Conservation (phyloP, 352 stramenopile species). For the Phytophthora boehmeriae region DNA sequence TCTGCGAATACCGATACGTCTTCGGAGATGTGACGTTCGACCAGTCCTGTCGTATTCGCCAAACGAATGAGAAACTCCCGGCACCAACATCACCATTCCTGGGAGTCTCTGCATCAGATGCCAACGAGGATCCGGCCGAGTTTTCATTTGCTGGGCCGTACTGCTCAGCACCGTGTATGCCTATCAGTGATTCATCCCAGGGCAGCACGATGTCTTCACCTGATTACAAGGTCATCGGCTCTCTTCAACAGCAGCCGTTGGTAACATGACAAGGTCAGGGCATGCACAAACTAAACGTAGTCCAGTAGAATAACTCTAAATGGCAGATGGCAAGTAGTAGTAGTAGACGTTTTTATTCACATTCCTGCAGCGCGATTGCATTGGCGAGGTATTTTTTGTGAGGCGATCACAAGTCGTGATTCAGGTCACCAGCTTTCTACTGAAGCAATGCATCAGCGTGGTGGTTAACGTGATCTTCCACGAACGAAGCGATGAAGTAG, state of each 20-base stretch:
- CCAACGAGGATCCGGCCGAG: constrained; percentile 21
- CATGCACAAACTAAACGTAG: constrained; percentile 10
- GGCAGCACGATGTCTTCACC: constrained; percentile 29
- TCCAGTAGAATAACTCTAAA: constrained; percentile 23
- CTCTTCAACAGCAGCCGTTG: constrained; percentile 36
- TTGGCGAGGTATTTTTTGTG: too few relatives aligned
- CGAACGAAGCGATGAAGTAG: constrained; percentile 97
- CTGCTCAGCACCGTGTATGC: constrained; percentile 46
- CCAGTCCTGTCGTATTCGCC: constrained; percentile 74
- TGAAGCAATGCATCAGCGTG: constrained; percentile 90
- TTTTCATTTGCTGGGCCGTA: constrained; percentile 43
- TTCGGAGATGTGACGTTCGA: constrained; percentile 85
- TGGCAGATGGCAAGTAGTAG: constrained; percentile 14
- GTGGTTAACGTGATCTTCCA: constrained; percentile 95
- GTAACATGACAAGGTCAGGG: constrained; percentile 14
- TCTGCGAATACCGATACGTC: constrained; percentile 84
- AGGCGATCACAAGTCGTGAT: too few relatives aligned
- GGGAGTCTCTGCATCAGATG: constrained; percentile 32
- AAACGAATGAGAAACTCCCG: constrained; percentile 37
- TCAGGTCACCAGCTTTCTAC: constrained; percentile 15
- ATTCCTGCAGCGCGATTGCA: background rate
- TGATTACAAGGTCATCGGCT: constrained; percentile 27
- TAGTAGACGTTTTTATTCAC: background rate
- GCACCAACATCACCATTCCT: constrained; percentile 25
- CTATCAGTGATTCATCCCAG: constrained; percentile 25